phyloP scores from a whole-genome alignment of 2,329 filamentous ascomycete genomes.

The Trichoderma breve region DNA sequence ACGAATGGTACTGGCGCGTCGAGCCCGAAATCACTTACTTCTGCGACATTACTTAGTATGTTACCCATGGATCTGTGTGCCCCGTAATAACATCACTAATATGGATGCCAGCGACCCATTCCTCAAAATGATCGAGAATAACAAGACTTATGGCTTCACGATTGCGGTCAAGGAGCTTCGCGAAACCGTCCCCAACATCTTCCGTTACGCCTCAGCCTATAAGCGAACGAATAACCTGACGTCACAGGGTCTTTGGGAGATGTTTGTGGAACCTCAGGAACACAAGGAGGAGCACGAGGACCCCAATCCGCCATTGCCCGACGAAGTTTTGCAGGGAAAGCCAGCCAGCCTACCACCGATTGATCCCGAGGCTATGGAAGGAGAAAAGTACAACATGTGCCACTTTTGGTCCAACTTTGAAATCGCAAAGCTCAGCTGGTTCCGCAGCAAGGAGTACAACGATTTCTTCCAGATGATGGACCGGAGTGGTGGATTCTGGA shows the following conservation, averaged over 20 bases:
- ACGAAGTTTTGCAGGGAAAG: constrained; percentile 77
- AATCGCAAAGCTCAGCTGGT: constrained; percentile 91
- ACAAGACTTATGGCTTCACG: constrained; percentile 98
- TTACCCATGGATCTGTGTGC: neutral
- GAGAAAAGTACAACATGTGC: constrained; percentile 99
- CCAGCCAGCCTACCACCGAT: constrained; percentile 74
- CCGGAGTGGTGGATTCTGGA: constrained; percentile 96
- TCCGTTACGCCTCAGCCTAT: constrained; percentile 97
- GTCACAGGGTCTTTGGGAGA: constrained; percentile 94
- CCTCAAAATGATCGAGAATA: constrained; percentile 85
- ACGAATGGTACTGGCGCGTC: constrained; percentile 99
- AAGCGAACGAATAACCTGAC: constrained; percentile 88
- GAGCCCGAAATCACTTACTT: constrained; percentile 99
- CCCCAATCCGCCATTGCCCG: constrained; percentile 65
- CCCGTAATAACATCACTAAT: neutral
- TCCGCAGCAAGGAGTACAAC: constrained; percentile 94
- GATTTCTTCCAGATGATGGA: constrained; percentile 99
- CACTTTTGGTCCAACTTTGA: constrained; percentile 99
- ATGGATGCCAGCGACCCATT: constrained; percentile 73
- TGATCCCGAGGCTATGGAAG: constrained; percentile 91
- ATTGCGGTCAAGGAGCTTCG: constrained; percentile 97
- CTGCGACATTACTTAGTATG: constrained; percentile 96
- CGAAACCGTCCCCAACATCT: constrained; percentile 98
- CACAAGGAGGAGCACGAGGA: constrained; percentile 62
- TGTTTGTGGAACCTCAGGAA: constrained; percentile 83